A percentile compares a stretch with the other conserved stretches of the same genome.
Evolutionary conservation across 2,329 filamentous ascomycete species (phyloP).

Genomic region (Sporothrix euskadiensis): DNA sequence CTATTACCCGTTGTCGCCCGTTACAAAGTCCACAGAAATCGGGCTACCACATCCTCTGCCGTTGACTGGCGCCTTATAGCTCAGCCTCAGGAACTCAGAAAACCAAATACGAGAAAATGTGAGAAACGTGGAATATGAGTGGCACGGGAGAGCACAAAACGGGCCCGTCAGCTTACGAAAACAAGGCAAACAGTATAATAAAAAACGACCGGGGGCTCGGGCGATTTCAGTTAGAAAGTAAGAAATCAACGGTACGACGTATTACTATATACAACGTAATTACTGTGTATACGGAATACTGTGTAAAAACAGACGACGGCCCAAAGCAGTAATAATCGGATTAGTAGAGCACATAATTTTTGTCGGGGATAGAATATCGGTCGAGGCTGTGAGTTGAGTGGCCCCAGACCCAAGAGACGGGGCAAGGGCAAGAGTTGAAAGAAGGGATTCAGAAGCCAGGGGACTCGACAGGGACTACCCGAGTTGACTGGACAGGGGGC

Average conservation of each 20-base stretch:
- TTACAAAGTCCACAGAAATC: conserved; percentile 4
- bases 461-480: not conserved
- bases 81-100: not conserved
- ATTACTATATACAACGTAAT: too few species aligned
- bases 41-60: not conserved
- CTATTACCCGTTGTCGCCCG: not conserved
- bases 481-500: not conserved
- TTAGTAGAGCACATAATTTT: not conserved
- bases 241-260: not conserved
- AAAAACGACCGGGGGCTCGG: not conserved
- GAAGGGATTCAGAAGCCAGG: not conserved
- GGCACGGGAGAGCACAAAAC: not conserved
- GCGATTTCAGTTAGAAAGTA: not conserved
- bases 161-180: conserved; percentile 10
- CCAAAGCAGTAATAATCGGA: not conserved
- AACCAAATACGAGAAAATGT: conserved; percentile 1
- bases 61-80: conserved; percentile 6
- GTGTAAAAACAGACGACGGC: not conserved
- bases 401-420: not conserved
- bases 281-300: too few species aligned
- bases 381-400: not conserved
- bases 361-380: not conserved
- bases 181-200: not conserved
- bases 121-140: not conserved
- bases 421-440: too few species aligned